These are phyloP conservation scores for Guillardia theta DNA, from an alignment of 78 protist genomes.

Conservation along the genomic window DNA sequence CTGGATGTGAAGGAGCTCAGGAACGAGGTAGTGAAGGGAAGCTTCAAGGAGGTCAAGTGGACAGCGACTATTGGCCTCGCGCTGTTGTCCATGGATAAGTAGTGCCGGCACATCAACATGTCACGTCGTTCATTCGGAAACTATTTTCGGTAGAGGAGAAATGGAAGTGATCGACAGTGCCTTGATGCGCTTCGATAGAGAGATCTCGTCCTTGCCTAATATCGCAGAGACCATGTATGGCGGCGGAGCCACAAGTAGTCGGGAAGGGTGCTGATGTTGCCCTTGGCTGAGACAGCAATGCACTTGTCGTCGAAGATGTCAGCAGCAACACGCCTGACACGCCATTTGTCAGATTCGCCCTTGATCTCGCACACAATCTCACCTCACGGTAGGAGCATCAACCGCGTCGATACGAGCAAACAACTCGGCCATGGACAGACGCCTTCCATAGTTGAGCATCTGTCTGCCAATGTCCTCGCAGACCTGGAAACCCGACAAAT, in stretches of 20 bases:
- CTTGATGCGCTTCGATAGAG: too few species aligned
- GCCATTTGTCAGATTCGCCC: too few species aligned
- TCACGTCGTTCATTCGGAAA: too few species aligned
- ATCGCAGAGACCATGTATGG: constrained; percentile 26
- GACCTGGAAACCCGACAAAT: too few species aligned
- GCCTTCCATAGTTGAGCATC: constrained; percentile 83
- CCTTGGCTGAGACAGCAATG: constrained; percentile 72
- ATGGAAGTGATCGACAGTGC: too few species aligned
- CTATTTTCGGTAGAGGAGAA: too few species aligned
- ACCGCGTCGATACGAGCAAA: constrained; percentile 78
- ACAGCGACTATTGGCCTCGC: background rate
- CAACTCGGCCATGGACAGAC: constrained; percentile 59
- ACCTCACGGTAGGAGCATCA: constrained; percentile 59
- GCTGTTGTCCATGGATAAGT: too few species aligned
- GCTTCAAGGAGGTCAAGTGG: background rate
- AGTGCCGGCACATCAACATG: too few species aligned
- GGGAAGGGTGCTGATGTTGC: constrained; percentile 59
- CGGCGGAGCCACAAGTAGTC: constrained; percentile 51
- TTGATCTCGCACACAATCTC: too few species aligned
- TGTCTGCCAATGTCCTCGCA: constrained; percentile 90
- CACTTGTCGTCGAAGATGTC: constrained; percentile 60
- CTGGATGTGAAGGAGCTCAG: background rate
- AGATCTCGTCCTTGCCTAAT: background rate
- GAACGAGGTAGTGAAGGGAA: background rate
- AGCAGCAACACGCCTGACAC: constrained; percentile 50